Evolutionary conservation across 257 asterid genomes (phyloP).

Genomic region (Solanum dulcamara): DNA sequence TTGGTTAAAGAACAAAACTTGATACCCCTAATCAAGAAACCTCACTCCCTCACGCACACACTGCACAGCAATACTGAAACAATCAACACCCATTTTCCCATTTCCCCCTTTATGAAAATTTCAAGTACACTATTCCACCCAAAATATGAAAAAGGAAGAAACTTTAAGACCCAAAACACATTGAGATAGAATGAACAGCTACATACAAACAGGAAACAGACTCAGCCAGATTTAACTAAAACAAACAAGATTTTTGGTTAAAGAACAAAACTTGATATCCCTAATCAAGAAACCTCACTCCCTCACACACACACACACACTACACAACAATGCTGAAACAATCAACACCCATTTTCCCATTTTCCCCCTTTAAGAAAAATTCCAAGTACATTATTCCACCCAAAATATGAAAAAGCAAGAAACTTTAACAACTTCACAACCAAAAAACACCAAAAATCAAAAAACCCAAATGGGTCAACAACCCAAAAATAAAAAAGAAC

Average conservation of each 20-base stretch:
- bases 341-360: not conserved
- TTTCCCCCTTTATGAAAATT: not conserved
- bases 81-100: not conserved
- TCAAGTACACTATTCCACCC: not conserved
- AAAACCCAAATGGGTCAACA: not conserved
- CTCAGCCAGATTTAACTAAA: not conserved
- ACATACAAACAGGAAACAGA: not conserved
- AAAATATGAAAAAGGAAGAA: not conserved
- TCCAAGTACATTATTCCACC: not conserved
- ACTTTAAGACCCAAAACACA: not conserved
- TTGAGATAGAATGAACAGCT: not conserved
- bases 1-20: not conserved
- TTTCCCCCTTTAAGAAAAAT: not conserved
- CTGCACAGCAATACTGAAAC: not conserved
- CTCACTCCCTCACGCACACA: not conserved
- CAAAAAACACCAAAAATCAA: not conserved
- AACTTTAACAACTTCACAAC: not conserved
- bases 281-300: not conserved
- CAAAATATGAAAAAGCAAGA: not conserved
- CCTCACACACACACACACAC: not conserved
- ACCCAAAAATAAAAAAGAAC: not conserved
- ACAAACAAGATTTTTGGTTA: not conserved
- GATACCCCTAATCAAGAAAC: not conserved
- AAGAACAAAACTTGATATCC: not conserved
- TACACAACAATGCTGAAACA: not conserved